These are phyloP conservation scores for Zygosaccharomyces bailii DNA, from an alignment of 805 yeast genomes.

Conservation along the genomic window DNA sequence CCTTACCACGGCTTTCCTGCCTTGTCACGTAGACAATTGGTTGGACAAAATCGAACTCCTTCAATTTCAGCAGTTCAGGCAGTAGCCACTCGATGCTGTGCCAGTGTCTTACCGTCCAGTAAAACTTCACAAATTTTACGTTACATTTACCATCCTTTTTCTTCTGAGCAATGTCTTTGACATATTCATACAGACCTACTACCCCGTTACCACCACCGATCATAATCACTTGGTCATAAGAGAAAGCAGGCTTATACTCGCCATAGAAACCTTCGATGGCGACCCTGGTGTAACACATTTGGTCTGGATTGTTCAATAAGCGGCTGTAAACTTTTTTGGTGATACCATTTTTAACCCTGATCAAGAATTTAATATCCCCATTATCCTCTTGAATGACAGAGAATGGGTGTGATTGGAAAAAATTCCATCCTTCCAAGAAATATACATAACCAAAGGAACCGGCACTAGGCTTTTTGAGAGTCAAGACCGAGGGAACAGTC, in stretches of 20 bases:
- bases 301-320: constrained; percentile 32
- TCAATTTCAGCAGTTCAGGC: constrained; percentile 37
- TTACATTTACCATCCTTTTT: constrained; percentile 17
- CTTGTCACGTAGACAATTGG: constrained; percentile 57
- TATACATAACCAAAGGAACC: constrained; percentile 57
- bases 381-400: constrained; percentile 44
- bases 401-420: constrained; percentile 66
- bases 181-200: constrained; percentile 47
- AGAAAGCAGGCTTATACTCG: constrained; percentile 35
- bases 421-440: constrained; percentile 37
- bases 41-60: constrained; percentile 19
- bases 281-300: constrained; percentile 38
- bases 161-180: constrained; percentile 21
- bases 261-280: constrained; percentile 65
- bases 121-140: constrained; percentile 40
- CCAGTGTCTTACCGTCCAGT: constrained; percentile 62
- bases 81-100: constrained; percentile 49
- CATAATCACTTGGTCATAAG: constrained; percentile 38
- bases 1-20: constrained; percentile 19
- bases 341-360: constrained; percentile 51
- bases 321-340: constrained; percentile 43
- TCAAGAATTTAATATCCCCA: constrained; percentile 26
- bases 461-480: constrained; percentile 46
- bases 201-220: constrained; percentile 55
- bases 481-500: constrained; percentile 12